Conservation (phyloP, 208 protist genomes). For the Acanthamoeba healyi region DNA sequence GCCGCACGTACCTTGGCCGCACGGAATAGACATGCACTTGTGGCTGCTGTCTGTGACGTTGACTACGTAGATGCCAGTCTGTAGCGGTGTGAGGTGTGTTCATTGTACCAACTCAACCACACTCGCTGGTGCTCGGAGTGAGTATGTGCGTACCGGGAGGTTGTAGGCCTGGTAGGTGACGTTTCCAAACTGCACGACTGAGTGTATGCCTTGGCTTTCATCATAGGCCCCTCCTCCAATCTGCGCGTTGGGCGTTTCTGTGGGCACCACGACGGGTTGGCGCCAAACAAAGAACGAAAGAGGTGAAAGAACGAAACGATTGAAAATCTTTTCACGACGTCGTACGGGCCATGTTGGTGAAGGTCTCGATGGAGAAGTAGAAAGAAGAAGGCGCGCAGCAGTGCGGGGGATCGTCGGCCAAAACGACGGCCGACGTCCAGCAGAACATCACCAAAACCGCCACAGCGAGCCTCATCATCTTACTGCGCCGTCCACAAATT, state of each 20-base stretch:
- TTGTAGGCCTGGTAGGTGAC: neutral
- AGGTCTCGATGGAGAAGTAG: neutral
- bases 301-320: no score
- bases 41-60: slow-evolving; percentile 7
- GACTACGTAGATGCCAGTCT: slow-evolving; percentile 2
- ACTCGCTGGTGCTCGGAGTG: no score
- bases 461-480: neutral
- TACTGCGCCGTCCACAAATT: no score
- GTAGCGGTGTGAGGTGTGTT: neutral
- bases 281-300: neutral
- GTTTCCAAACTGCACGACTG: neutral
- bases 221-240: neutral
- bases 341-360: neutral
- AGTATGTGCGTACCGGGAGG: neutral
- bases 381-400: neutral
- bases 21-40: neutral
- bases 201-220: neutral
- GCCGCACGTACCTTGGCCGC: neutral
- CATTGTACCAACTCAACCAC: neutral
- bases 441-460: neutral
- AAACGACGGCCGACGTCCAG: neutral
- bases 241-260: neutral
- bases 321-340: neutral
- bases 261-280: neutral
- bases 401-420: neutral